Conservation (phyloP, 2,329 filamentous ascomycete genomes). For the Microsporum audouinii region DNA sequence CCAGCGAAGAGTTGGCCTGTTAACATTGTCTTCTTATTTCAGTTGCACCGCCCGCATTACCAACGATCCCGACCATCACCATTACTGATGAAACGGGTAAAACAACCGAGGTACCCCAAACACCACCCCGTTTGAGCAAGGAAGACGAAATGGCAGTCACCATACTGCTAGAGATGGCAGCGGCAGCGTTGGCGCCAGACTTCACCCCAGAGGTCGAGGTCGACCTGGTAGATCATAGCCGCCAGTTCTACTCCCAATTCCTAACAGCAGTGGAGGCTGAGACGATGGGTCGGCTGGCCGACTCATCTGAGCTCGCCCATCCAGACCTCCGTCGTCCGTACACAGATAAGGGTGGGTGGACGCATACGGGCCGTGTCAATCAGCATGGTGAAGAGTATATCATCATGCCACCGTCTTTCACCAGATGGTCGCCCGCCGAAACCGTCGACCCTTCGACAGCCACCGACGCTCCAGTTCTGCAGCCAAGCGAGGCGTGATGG, state of each 20-base stretch:
- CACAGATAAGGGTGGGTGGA: conserved; percentile 24
- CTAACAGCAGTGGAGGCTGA: neutral
- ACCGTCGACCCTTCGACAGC: neutral
- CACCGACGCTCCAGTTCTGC: neutral
- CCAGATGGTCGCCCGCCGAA: neutral
- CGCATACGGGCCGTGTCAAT: conserved; percentile 23
- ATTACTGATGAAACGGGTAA: neutral
- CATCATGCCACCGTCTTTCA: neutral
- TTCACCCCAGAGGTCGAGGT: conserved; percentile 14
- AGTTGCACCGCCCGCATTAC: neutral
- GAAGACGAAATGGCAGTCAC: conserved; percentile 13
- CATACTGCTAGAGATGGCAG: conserved; percentile 16
- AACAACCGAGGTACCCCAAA: conserved; percentile 1
- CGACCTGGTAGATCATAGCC: conserved; percentile 10
- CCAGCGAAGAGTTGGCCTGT: no score
- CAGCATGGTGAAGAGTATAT: conserved; percentile 9
- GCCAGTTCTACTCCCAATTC: conserved; percentile 10
- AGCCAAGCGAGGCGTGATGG: neutral
- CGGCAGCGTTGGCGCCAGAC: conserved; percentile 14
- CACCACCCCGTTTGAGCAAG: conserved; percentile 4
- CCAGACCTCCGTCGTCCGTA: conserved; percentile 16
- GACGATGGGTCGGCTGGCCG: conserved; percentile 4
- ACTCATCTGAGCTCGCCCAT: conserved; percentile 11
- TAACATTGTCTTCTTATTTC: neutral
- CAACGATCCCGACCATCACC: neutral